phyloP scores from a whole-genome alignment of 768 basidiomycete species.

The Solioccasus polychromus region DNA sequence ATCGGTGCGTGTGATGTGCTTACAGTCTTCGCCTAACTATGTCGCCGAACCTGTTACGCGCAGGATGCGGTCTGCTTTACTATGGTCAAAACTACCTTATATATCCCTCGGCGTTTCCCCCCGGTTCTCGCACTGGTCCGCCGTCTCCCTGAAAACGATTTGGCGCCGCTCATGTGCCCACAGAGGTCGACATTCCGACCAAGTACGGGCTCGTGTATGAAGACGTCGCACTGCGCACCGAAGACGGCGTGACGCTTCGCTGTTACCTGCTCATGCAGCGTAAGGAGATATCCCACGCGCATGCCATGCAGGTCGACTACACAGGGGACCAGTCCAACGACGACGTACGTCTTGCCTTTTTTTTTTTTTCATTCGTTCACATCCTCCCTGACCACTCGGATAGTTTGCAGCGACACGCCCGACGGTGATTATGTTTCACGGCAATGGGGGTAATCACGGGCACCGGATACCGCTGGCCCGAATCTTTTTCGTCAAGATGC shows the following conservation, averaged over 20 bases:
- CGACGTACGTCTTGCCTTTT: constrained; percentile 41
- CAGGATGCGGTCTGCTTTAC: constrained; percentile 74
- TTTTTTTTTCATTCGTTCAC: neutral
- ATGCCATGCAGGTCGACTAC: constrained; percentile 35
- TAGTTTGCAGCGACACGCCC: constrained; percentile 58
- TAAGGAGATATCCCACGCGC: constrained; percentile 40
- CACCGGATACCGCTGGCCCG: constrained; percentile 87
- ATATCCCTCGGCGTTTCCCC: constrained; percentile 81
- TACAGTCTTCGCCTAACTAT: neutral
- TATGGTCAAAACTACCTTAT: constrained; percentile 88
- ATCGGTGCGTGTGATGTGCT: constrained; percentile 38
- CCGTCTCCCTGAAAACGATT: neutral
- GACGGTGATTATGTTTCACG: constrained; percentile 92
- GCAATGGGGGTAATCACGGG: constrained; percentile 83
- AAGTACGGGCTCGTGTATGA: constrained; percentile 74
- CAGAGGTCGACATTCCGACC: constrained; percentile 70
- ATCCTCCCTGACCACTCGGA: neutral
- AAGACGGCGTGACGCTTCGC: constrained; percentile 68
- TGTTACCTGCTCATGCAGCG: constrained; percentile 76
- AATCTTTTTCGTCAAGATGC: constrained; percentile 76
- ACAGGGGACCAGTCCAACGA: constrained; percentile 48
- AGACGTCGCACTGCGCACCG: constrained; percentile 66
- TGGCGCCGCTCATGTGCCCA: neutral
- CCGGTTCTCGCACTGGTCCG: constrained; percentile 75
- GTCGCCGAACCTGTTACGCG: neutral